Evolutionary conservation across 371 early-diverging fungal genomes (phyloP).

Genomic region (Haplosporangium sp.): DNA sequence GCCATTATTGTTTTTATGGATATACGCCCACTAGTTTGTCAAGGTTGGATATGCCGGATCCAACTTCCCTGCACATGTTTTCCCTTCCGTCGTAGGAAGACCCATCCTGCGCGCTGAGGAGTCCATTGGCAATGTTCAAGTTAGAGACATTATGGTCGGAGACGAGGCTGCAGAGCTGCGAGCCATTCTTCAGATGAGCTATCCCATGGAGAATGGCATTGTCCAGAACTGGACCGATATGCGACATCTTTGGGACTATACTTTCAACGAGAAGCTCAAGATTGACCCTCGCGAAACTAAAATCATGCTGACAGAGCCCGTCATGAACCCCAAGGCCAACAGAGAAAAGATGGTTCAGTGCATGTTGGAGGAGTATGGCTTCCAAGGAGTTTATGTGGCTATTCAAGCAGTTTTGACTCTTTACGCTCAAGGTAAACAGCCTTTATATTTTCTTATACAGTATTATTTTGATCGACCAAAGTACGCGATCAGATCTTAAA

Average conservation of each 20-base stretch:
- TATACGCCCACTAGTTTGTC: conserved; percentile 79
- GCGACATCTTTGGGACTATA: conserved; percentile 97
- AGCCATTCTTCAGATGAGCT: conserved; percentile 92
- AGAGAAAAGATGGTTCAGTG: conserved; percentile 93
- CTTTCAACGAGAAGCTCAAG: conserved; percentile 91
- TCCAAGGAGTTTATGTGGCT: conserved; percentile 93
- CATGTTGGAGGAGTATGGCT: conserved; percentile 97
- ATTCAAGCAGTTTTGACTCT: conserved; percentile 98
- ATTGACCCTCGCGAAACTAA: conserved; percentile 91
- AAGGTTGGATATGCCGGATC: conserved; percentile 97
- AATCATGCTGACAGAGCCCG: conserved; percentile 96
- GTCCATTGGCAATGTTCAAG: conserved; percentile 75
- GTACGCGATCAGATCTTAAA: background rate
- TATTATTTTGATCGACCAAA: background rate
- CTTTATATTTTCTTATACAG: background rate
- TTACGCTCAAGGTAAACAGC: conserved; percentile 90
- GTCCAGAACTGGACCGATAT: conserved; percentile 98
- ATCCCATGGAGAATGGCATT: conserved; percentile 99
- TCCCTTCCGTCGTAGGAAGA: conserved; percentile 96
- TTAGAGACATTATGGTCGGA: conserved; percentile 97
- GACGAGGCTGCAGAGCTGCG: conserved; percentile 95
- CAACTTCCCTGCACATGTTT: conserved; percentile 96
- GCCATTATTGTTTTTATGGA: background rate
- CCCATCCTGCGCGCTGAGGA: conserved; percentile 98
- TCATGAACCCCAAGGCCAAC: conserved; percentile 94